phyloP scores from a whole-genome alignment of 441 rosid genomes.

The Erodium moschatum region DNA sequence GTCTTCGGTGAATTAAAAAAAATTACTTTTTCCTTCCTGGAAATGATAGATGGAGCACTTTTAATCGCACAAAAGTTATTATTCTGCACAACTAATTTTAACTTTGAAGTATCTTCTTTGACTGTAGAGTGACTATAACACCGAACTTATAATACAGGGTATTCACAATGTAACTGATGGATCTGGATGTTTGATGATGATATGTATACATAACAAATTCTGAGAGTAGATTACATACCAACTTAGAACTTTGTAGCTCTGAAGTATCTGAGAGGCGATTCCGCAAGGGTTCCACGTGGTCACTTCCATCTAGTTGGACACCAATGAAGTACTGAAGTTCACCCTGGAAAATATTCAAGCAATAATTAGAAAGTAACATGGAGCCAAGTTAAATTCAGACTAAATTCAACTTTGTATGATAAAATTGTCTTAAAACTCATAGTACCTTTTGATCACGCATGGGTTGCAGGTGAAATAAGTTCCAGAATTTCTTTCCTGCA shows the following conservation, averaged over 20 bases:
- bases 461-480: slow-evolving; percentile 93
- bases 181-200: neutral
- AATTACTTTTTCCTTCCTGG: neutral
- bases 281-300: slow-evolving; percentile 70
- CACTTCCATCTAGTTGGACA: slow-evolving; percentile 92
- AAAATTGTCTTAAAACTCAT: slow-evolving; percentile 1
- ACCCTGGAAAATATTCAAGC: slow-evolving; percentile 39
- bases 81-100: neutral
- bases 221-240: slow-evolving; percentile 35
- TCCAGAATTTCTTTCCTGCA: slow-evolving; percentile 97
- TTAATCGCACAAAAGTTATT: neutral
- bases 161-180: neutral
- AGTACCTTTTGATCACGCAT: slow-evolving; percentile 99
- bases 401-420: neutral
- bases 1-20: neutral
- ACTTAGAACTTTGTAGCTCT: slow-evolving; percentile 57
- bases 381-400: neutral
- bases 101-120: neutral
- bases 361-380: neutral
- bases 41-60: neutral
- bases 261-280: slow-evolving; percentile 58
- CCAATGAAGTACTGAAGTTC: slow-evolving; percentile 98
- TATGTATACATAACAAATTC: neutral
- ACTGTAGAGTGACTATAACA: neutral
- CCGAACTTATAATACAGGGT: neutral